Conservation (phyloP, 2,329 filamentous ascomycete genomes). For the Hortaea werneckii region DNA sequence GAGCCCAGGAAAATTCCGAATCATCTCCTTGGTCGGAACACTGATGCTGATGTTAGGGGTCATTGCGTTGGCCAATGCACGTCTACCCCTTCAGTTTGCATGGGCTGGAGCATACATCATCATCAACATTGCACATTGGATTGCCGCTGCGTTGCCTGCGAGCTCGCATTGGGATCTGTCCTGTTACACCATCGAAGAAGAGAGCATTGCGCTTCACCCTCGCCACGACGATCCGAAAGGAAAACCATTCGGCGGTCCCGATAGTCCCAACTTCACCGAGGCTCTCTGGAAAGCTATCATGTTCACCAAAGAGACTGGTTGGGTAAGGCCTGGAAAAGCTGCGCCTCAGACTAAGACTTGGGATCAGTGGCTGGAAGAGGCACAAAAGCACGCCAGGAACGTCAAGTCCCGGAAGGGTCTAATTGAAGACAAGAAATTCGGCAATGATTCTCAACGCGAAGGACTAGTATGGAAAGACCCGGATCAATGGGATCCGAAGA, state of each 20-base stretch:
- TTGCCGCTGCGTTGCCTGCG: constrained; percentile 38
- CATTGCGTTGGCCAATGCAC: constrained; percentile 41
- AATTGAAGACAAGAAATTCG: neutral
- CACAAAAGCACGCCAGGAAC: constrained; percentile 2
- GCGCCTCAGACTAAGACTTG: constrained; percentile 14
- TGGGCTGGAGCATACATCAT: constrained; percentile 42
- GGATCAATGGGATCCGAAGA: constrained; percentile 11
- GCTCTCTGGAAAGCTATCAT: constrained; percentile 41
- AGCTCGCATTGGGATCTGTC: constrained; percentile 40
- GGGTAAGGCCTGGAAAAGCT: constrained; percentile 26
- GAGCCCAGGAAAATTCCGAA: constrained; percentile 32
- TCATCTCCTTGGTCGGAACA: constrained; percentile 41
- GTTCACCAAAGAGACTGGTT: constrained; percentile 33
- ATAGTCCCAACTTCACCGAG: constrained; percentile 35
- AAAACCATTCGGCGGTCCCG: constrained; percentile 12
- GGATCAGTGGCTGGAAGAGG: constrained; percentile 17
- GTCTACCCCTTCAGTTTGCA: constrained; percentile 37
- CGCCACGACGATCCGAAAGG: too few relatives aligned
- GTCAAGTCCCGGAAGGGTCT: constrained; percentile 1
- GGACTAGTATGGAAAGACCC: constrained; percentile 6
- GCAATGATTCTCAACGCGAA: neutral
- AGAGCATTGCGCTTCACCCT: constrained; percentile 17
- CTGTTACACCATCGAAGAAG: constrained; percentile 32
- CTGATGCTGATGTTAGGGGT: constrained; percentile 44
- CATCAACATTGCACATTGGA: constrained; percentile 42